These are phyloP conservation scores for Aschersonia sp. DNA, from an alignment of 2,329 filamentous ascomycete genomes.

Conservation along the genomic window DNA sequence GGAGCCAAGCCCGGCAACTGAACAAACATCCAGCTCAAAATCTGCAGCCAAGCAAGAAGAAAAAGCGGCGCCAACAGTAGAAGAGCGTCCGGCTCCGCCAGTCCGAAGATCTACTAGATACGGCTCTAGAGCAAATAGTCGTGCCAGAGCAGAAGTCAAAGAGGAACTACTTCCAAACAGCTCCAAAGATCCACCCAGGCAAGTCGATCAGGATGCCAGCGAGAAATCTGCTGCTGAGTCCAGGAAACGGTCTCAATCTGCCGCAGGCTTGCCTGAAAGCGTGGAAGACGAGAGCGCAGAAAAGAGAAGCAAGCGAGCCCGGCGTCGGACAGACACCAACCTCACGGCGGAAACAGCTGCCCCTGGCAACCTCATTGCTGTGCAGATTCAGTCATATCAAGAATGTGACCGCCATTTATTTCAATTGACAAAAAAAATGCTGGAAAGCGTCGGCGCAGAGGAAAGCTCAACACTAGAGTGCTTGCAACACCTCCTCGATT, in stretches of 20 bases:
- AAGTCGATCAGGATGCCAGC: constrained; percentile 15
- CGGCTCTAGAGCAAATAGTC: constrained; percentile 1
- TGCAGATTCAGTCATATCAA: constrained; percentile 41
- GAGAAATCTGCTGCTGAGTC: constrained; percentile 24
- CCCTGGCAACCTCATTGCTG: constrained; percentile 34
- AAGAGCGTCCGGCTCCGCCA: not conserved
- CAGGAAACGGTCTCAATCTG: constrained; percentile 48
- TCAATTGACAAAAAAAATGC: constrained; percentile 36
- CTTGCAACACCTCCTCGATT: constrained; percentile 36
- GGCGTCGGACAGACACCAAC: constrained; percentile 35
- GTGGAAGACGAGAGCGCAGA: constrained; percentile 42
- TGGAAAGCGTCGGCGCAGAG: constrained; percentile 39
- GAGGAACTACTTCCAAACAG: constrained; percentile 10
- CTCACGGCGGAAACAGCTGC: constrained; percentile 38
- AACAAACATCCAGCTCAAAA: too few species aligned
- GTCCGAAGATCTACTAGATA: constrained; percentile 4
- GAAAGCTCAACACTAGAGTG: constrained; percentile 30
- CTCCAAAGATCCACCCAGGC: constrained; percentile 12
- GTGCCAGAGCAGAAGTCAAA: constrained; percentile 5
- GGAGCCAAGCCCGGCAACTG: not conserved
- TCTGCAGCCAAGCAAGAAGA: constrained; percentile 1
- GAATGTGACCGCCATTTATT: constrained; percentile 42
- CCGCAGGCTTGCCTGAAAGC: constrained; percentile 40
- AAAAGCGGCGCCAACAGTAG: constrained; percentile 1
- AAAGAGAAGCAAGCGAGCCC: constrained; percentile 51